Base-by-base conservation (phyloP, 305 asterid genomes). In the Plantago lanceolata region DNA sequence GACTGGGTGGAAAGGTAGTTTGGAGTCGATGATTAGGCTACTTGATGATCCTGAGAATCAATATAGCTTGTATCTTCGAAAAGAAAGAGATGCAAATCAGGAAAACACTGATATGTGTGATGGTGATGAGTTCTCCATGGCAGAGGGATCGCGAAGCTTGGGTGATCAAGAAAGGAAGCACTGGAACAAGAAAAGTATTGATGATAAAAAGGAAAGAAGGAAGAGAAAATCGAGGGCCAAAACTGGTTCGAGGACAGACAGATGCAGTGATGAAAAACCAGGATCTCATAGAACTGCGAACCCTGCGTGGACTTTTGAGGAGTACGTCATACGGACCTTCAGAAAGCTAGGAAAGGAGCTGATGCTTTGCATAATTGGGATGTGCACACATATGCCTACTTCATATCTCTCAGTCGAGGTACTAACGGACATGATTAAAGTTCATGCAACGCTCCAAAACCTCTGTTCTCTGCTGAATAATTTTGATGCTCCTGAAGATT, bases 21-120 rank as follows among this genome's bases (percentile, higher is more conserved):
- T 69, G 5, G 60, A 66, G 16, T 49, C 76, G 15, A 76, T 81
- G 81, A 71, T 74, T 13, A 5, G 53, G 53, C 72, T 88, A 18
- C 85, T 88, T 18, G 75, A 70, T 61, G 70, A 79, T 31, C 87
- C 95, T 2, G 48, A 58, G 48, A 43, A 43, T n/a, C 67, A 44
- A 33, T 84, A 88, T 63, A n/a, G 0, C 12, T 45, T n/a, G 16
- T 81, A 79, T 67, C 12, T 68, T 43, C 19, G 18, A 3, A 48
- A 59, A 49, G 51, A 48, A 6, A 73, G 19, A 18, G 56, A 45
- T 20, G 35, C 49, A 21, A 59, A 48, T 9, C 56, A 5, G 3
- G 76, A 59, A 18, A 59, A 57, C 5, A 8, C 24, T 24, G 64
- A 65, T 8, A 20, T 73, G 15, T 40, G 45, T 40, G 2, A 40